A percentile compares a stretch with the other conserved stretches of the same genome.
phyloP scores from a whole-genome alignment of 371 early-diverging fungal species.

The Mortierella sp. region DNA sequence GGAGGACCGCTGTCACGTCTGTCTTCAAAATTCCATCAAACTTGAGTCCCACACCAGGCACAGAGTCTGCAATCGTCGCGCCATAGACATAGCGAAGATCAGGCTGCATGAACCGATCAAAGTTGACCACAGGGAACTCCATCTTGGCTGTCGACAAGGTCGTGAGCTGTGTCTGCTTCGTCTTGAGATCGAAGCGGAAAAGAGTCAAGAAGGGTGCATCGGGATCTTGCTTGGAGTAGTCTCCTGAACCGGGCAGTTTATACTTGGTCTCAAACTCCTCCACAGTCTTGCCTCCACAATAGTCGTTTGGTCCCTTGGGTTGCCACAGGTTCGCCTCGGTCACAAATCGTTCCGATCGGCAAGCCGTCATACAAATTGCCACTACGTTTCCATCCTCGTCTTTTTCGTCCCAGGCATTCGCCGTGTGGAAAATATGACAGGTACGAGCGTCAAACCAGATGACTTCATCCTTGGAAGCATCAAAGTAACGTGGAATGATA shows the following conservation, averaged over 20 bases:
- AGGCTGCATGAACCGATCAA: background rate
- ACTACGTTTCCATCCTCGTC: background rate
- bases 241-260: background rate
- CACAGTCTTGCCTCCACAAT: background rate
- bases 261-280: background rate
- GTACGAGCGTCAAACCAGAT: background rate
- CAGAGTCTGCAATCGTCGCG: slow-evolving; percentile 12
- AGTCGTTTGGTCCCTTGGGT: background rate
- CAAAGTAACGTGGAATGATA: background rate
- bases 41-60: background rate
- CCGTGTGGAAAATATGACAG: background rate
- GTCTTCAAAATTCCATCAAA: background rate
- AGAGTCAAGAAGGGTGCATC: background rate
- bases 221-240: background rate
- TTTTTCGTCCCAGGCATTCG: slow-evolving; percentile 1
- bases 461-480: background rate
- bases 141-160: background rate
- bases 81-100: slow-evolving; percentile 14
- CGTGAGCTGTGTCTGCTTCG: background rate
- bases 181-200: background rate
- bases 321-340: no score
- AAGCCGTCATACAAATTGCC: background rate
- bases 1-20: no score
- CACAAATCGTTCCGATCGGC: slow-evolving; percentile 1
- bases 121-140: background rate